Conservation (phyloP, 2,329 filamentous ascomycete genomes). For the Colletotrichum sp. region DNA sequence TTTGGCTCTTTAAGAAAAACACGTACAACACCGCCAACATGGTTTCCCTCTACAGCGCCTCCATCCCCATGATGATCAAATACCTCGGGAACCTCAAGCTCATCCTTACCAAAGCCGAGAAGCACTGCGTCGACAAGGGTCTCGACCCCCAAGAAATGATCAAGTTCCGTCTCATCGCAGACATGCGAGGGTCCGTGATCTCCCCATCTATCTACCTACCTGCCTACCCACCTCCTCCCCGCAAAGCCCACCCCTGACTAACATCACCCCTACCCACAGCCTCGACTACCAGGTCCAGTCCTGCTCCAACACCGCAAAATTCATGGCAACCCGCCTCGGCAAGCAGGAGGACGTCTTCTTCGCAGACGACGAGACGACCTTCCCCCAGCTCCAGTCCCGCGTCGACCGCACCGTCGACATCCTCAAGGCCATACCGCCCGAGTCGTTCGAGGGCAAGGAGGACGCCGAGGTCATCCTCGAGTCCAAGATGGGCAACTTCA, state of each 20-base stretch:
- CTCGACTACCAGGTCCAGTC: conserved; percentile 25
- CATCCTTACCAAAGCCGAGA: conserved; percentile 23
- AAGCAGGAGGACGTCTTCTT: conserved; percentile 9
- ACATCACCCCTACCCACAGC: neutral
- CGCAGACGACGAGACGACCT: conserved; percentile 21
- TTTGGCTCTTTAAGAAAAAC: fast-evolving
- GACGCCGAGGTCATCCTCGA: conserved; percentile 27
- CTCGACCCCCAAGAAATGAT: conserved; percentile 24
- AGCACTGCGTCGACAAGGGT: neutral
- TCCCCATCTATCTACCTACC: neutral
- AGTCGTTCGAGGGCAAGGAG: conserved; percentile 23
- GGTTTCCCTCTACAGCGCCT: conserved; percentile 14
- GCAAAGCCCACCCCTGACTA: neutral
- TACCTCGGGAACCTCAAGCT: conserved; percentile 28
- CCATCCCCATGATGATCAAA: conserved; percentile 30
- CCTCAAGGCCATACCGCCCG: conserved; percentile 31
- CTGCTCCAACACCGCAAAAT: conserved; percentile 25
- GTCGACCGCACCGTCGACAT: conserved; percentile 27
- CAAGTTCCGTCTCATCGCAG: conserved; percentile 20
- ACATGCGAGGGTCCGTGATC: conserved; percentile 23
- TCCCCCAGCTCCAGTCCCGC: conserved; percentile 9
- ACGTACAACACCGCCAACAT: neutral
- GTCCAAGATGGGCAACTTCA: conserved; percentile 27
- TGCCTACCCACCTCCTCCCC: neutral
- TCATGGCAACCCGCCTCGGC: conserved; percentile 21